Percentiles rank a stretch among this genome's conserved stretches.
These are phyloP conservation scores for Populus alba DNA, from an alignment of 345 rosid species.

Conservation along the genomic window DNA sequence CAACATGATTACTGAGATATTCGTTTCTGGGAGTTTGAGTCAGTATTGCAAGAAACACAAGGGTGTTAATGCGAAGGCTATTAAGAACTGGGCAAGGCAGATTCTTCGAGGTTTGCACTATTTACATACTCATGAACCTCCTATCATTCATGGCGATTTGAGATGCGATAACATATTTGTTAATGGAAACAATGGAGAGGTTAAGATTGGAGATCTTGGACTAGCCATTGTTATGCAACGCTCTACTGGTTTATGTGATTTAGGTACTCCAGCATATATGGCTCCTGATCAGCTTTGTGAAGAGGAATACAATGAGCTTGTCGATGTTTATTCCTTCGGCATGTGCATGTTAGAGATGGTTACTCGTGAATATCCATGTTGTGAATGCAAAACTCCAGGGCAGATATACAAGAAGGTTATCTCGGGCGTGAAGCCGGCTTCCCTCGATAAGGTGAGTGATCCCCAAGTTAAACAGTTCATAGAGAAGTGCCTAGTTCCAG, in stretches of 20 bases:
- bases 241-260: not conserved
- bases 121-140: not conserved
- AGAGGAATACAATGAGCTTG: not conserved
- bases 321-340: not conserved
- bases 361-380: not conserved
- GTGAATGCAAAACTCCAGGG: not conserved
- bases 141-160: not conserved
- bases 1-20: not conserved
- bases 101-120: not conserved
- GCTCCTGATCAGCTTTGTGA: not conserved
- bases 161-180: not conserved
- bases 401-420: not conserved
- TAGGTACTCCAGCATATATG: not conserved
- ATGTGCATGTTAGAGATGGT: not conserved
- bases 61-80: not conserved
- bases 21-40: not conserved
- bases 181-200: not conserved
- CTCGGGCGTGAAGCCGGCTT: not conserved
- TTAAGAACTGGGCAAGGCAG: not conserved
- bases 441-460: not conserved
- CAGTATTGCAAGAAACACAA: not conserved
- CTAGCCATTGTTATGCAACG: not conserved
- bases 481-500: not conserved
- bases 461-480: not conserved
- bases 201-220: not conserved